Evolutionary conservation across 2,329 filamentous ascomycete species (phyloP), one percentile per base, ranked within the genome.

Genomic region (Xylariaceae sp.): DNA sequence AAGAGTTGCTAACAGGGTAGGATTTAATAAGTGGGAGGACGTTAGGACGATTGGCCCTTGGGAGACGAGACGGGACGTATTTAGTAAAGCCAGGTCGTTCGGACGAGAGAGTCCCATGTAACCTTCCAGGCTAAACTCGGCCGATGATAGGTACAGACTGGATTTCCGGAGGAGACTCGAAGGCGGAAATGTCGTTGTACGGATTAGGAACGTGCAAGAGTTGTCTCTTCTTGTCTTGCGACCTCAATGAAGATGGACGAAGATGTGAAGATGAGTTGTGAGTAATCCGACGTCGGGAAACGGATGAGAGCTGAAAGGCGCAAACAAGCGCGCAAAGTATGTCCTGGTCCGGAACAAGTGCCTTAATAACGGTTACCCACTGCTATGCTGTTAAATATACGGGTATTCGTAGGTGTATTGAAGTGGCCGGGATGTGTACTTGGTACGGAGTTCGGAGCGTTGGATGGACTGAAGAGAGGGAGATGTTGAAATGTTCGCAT

Each of bases 1-100:
- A 34, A 35, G 52, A 23, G 51, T 51, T 34, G 47, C 37, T 55
- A 49, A 47, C 15, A 30, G 53, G 50, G 30, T 47, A 54, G 57
- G 17, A 37, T 47, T 11, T 41, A 41, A 41, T 41, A 23, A 51
- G 10, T 4, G 37, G 8, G 37, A 30, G 23, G 23, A 30, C 23
- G 23, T 30, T 30, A 5, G 23, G 23, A 30, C 23, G 23, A 30
- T 30, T 30, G 23, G 23, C 23, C 23, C 23, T 30, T 30, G 23
- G 23, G 23, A 30, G 23, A 30, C 23, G 23, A 30, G 23, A 30
- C 23, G 23, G 5, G 23, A 30, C 23, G 23, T 30, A 30, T 30
- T 30, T 30, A 30, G 23, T 30, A 30, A 30, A 30, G 23, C 23
- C 23, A 30, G 23, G 23, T 30, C 23, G 23, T 30, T 30, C 23